Percentiles rank a stretch among this genome's conserved stretches.
phyloP scores from a whole-genome alignment of 257 asterid species.

The Jasminum sambac region DNA sequence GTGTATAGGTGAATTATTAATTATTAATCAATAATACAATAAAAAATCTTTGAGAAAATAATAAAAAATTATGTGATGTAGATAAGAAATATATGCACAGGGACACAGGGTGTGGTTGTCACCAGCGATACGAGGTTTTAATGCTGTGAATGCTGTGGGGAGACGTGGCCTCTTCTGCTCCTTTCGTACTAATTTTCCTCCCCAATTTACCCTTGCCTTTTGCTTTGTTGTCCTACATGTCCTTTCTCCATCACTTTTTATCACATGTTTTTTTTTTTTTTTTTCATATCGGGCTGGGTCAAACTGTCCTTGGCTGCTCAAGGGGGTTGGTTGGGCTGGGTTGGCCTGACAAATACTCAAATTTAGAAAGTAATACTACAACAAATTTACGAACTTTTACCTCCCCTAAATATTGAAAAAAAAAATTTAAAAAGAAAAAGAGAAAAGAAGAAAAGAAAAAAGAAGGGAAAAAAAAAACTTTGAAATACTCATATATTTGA shows the following conservation, averaged over 20 bases:
- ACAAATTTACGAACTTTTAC: no score
- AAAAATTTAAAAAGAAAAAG: no score
- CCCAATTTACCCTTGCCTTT: slow-evolving; percentile 18
- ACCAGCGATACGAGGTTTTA: slow-evolving; percentile 86
- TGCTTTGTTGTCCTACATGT: slow-evolving; percentile 34
- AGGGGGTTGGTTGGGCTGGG: neutral
- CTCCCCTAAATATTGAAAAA: no score
- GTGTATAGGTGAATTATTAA: slow-evolving; percentile 5
- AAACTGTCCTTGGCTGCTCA: neutral
- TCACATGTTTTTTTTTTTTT: slow-evolving; percentile 11
- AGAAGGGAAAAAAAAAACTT: no score
- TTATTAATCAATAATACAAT: neutral
- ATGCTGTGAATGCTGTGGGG: slow-evolving; percentile 38
- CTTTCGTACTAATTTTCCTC: slow-evolving; percentile 42
- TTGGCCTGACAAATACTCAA: no score
- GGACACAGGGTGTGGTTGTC: slow-evolving; percentile 51
- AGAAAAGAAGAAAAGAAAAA: no score
- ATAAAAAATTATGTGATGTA: slow-evolving; percentile 7
- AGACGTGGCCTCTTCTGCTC: slow-evolving; percentile 73
- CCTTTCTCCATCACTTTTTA: slow-evolving; percentile 18
- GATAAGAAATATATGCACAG: slow-evolving; percentile 41
- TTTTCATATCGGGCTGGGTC: slow-evolving; percentile 25
- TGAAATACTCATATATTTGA: no score
- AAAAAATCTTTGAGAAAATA: slow-evolving; percentile 22
- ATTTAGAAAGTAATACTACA: no score